Evolutionary conservation across 768 basidiomycete species (phyloP).

Genomic region (Auricularia heimuer): DNA sequence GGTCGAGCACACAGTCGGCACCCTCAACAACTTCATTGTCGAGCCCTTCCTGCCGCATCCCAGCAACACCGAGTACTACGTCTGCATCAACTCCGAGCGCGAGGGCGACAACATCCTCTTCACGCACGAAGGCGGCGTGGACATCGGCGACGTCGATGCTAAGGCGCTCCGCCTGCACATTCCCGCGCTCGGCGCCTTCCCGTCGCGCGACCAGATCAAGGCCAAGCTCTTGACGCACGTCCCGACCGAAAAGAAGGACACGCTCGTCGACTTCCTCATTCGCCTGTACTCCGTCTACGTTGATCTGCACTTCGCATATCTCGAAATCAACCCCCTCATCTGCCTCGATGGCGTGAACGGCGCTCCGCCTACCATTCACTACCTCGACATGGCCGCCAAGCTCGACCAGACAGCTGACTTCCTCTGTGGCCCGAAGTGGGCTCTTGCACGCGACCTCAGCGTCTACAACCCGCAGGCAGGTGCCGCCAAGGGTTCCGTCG

Average conservation of each 20-base stretch:
- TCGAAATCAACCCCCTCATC: slow-evolving; percentile 98
- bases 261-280: slow-evolving; percentile 88
- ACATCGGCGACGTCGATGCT: slow-evolving; percentile 95
- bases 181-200: slow-evolving; percentile 70
- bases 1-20: slow-evolving; percentile 93
- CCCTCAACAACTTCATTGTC: slow-evolving; percentile 93
- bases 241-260: slow-evolving; percentile 76
- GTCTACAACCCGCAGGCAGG: slow-evolving; percentile 50
- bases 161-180: slow-evolving; percentile 88
- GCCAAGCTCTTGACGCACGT: slow-evolving; percentile 73
- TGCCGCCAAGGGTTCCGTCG: slow-evolving; percentile 38
- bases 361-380: slow-evolving; percentile 73
- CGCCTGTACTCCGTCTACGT: slow-evolving; percentile 96
- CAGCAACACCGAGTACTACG: slow-evolving; percentile 90
- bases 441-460: slow-evolving; percentile 84
- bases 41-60: slow-evolving; percentile 99
- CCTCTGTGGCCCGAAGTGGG: slow-evolving; percentile 98
- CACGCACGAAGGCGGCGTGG: slow-evolving; percentile 98
- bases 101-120: slow-evolving; percentile 96
- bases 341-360: slow-evolving; percentile 73
- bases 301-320: slow-evolving; percentile 98
- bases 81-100: slow-evolving; percentile 93
- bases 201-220: slow-evolving; percentile 67
- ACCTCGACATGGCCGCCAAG: slow-evolving; percentile 99
- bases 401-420: slow-evolving; percentile 98